Evolutionary conservation across 331 rosid genomes (phyloP).

Genomic region (Spiraea crenata): DNA sequence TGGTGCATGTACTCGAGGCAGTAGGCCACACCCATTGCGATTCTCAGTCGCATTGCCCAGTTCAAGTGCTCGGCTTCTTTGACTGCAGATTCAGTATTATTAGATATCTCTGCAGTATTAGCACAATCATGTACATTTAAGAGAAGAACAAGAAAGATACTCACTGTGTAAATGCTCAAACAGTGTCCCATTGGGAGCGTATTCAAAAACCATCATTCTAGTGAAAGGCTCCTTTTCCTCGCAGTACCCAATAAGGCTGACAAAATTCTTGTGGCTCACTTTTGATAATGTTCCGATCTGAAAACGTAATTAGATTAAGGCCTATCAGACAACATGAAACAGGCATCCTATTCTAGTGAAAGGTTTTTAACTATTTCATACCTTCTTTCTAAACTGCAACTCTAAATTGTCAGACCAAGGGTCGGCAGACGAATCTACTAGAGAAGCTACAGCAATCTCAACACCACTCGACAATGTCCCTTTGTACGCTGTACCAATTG

Average conservation of each 20-base stretch:
- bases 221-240: constrained; percentile 89
- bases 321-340: constrained; percentile 11
- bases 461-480: constrained; percentile 94
- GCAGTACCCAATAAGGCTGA: constrained; percentile 87
- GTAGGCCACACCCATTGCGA: constrained; percentile 81
- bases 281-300: constrained; percentile 78
- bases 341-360: background rate
- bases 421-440: constrained; percentile 45
- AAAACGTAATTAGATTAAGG: constrained; percentile 30
- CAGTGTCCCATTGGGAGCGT: constrained; percentile 91
- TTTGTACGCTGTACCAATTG: constrained; percentile 71
- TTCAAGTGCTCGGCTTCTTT: constrained; percentile 94
- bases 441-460: constrained; percentile 78
- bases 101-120: constrained; percentile 13
- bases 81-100: constrained; percentile 43
- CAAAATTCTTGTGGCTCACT: constrained; percentile 93
- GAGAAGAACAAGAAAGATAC: constrained; percentile 27
- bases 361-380: constrained; percentile 23
- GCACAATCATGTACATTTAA: background rate
- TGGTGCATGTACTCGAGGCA: constrained; percentile 85
- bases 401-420: constrained; percentile 71
- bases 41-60: constrained; percentile 82
- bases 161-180: constrained; percentile 92
- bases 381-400: constrained; percentile 83
- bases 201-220: constrained; percentile 92